Evolutionary conservation across 2,329 filamentous ascomycete genomes (phyloP).

Genomic region (Botrytis byssoidea): DNA sequence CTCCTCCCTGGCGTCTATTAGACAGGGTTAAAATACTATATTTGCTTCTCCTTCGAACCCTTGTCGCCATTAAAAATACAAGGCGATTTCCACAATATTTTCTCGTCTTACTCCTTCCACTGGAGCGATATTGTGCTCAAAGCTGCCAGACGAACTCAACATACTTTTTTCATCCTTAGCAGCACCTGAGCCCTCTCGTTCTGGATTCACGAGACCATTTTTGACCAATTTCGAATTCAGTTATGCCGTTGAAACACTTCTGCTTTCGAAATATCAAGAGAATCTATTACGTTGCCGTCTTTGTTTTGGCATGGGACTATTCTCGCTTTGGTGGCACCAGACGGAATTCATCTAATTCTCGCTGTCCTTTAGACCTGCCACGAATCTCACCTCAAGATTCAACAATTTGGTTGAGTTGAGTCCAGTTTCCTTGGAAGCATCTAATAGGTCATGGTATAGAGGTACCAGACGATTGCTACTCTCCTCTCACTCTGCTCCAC

Average conservation of each 20-base stretch:
- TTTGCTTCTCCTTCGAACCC: background rate
- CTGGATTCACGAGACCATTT: background rate
- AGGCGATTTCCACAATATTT: too few relatives aligned
- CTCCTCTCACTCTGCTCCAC: background rate
- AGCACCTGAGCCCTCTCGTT: background rate
- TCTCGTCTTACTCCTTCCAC: background rate
- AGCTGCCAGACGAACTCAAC: background rate
- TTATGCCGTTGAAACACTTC: background rate
- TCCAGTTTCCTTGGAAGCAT: background rate
- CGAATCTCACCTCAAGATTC: background rate
- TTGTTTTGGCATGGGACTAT: too few relatives aligned
- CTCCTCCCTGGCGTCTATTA: background rate
- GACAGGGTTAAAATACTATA: background rate
- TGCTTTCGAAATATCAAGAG: background rate
- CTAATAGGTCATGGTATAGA: background rate
- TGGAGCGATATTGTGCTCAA: background rate
- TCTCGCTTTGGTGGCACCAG: background rate
- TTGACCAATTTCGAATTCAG: background rate
- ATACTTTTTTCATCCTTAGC: background rate
- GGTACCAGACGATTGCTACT: background rate
- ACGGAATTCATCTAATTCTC: background rate
- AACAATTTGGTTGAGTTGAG: background rate
- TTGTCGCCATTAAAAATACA: background rate
- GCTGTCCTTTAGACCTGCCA: background rate
- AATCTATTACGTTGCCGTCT: background rate